These are phyloP conservation scores for Orbilia ellipsospora DNA, from an alignment of 2,329 filamentous ascomycete species.

Conservation along the genomic window DNA sequence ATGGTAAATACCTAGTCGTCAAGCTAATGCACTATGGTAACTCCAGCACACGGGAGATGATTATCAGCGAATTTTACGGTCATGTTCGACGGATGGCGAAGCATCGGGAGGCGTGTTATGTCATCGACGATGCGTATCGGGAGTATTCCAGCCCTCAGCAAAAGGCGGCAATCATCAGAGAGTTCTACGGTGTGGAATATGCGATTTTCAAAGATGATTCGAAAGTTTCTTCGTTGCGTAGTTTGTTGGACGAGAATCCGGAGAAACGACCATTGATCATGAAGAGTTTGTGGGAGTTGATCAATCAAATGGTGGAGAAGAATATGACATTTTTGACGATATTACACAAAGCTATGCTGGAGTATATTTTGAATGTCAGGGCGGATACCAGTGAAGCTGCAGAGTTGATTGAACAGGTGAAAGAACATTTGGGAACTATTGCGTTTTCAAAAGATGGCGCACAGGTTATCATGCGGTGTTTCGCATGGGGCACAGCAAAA, in stretches of 20 bases:
- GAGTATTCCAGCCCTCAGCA: constrained; percentile 86
- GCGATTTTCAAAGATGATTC: constrained; percentile 76
- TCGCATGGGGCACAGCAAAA: constrained; percentile 89
- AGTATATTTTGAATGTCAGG: constrained; percentile 87
- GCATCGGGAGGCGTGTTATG: constrained; percentile 96
- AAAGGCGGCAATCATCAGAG: constrained; percentile 83
- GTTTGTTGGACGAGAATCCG: constrained; percentile 79
- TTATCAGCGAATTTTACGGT: constrained; percentile 95
- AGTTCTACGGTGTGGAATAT: constrained; percentile 98
- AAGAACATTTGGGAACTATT: constrained; percentile 91
- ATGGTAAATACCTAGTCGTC: constrained; percentile 96
- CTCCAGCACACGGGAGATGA: constrained; percentile 83
- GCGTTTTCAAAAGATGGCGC: constrained; percentile 93
- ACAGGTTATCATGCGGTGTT: constrained; percentile 79
- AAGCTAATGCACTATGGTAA: constrained; percentile 96
- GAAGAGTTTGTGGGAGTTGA: constrained; percentile 83
- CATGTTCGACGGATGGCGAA: constrained; percentile 93
- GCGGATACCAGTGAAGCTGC: constrained; percentile 81
- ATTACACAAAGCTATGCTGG: constrained; percentile 96
- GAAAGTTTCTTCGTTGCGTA: constrained; percentile 72
- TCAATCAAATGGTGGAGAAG: constrained; percentile 94
- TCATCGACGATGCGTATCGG: constrained; percentile 95
- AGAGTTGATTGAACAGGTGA: constrained; percentile 89
- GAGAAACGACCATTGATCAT: constrained; percentile 90
- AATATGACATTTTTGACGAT: constrained; percentile 97